Conservation (phyloP, 768 basidiomycete genomes). For the Mycena maculata region DNA sequence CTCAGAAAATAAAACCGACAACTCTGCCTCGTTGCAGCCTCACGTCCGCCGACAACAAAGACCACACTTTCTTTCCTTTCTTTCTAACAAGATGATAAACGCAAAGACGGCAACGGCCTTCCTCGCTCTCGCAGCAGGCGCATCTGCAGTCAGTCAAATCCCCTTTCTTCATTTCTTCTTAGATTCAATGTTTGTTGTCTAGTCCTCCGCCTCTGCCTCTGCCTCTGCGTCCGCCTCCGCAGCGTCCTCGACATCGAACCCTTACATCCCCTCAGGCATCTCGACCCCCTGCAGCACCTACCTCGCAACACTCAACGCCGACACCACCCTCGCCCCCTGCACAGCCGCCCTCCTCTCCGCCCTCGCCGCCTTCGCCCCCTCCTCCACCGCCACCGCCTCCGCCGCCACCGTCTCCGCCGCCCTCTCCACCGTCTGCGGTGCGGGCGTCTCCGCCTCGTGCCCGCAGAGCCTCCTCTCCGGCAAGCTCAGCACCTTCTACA, state of each 20-base stretch:
- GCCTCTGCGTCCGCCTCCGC: slow-evolving; percentile 35
- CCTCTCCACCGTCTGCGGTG: slow-evolving; percentile 67
- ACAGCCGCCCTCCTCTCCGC: slow-evolving; percentile 69
- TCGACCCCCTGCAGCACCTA: slow-evolving; percentile 65
- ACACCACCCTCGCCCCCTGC: slow-evolving; percentile 70
- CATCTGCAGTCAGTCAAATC: too few relatives aligned
- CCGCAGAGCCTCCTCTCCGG: slow-evolving; percentile 66
- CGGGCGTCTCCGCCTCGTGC: slow-evolving; percentile 61
- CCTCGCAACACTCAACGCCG: slow-evolving; percentile 70
- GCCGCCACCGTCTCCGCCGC: slow-evolving; percentile 61
- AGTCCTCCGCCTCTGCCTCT: slow-evolving; percentile 31
- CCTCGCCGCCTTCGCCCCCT: slow-evolving; percentile 66
- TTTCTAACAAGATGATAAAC: too few relatives aligned
- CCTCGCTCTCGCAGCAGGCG: too few relatives aligned
- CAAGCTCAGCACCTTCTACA: slow-evolving; percentile 76
- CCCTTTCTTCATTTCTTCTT: too few relatives aligned
- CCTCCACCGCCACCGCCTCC: slow-evolving; percentile 50
- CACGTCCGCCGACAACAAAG: too few relatives aligned
- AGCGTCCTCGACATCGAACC: slow-evolving; percentile 48
- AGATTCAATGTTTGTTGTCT: too few relatives aligned
- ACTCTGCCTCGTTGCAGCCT: too few relatives aligned
- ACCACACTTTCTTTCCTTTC: too few relatives aligned
- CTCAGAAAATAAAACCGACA: too few relatives aligned
- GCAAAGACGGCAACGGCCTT: too few relatives aligned
- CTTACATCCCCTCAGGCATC: slow-evolving; percentile 78